Conservation (phyloP, 1,139 yeast genomes). For the Meyerozyma athensensis region DNA sequence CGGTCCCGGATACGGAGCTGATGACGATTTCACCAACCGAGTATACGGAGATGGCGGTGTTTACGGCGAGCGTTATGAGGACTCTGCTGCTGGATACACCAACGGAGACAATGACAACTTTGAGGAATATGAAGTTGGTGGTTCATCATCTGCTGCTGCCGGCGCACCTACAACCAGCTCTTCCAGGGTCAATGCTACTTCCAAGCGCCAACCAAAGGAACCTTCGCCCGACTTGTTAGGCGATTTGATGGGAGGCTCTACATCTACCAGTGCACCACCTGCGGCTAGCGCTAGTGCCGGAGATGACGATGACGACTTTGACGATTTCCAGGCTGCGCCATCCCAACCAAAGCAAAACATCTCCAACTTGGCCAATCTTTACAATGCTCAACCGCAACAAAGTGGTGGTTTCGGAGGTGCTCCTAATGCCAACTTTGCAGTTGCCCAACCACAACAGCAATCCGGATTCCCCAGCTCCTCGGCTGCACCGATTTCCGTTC, state of each 20-base stretch:
- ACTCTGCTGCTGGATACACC: conserved; percentile 40
- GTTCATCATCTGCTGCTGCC: conserved; percentile 23
- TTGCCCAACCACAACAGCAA: conserved; percentile 18
- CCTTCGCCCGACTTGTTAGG: conserved; percentile 43
- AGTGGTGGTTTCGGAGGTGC: conserved; percentile 7
- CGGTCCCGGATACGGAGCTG: conserved; percentile 36
- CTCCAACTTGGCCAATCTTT: conserved; percentile 39
- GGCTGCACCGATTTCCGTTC: conserved; percentile 23
- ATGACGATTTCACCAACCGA: conserved; percentile 49
- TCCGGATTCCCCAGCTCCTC: too few species aligned
- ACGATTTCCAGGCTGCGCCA: conserved; percentile 86
- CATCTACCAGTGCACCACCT: conserved; percentile 13
- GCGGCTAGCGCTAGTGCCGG: conserved; percentile 18
- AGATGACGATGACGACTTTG: conserved; percentile 86
- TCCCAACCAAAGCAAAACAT: conserved; percentile 29
- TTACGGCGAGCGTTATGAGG: conserved; percentile 65
- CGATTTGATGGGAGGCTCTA: conserved; percentile 48
- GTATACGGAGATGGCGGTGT: conserved; percentile 84
- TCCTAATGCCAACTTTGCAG: conserved; percentile 6
- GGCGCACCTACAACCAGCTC: conserved; percentile 39
- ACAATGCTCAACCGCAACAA: conserved; percentile 21
- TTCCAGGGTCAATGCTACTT: conserved; percentile 35
- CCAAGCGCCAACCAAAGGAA: conserved; percentile 14
- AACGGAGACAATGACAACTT: conserved; percentile 45
- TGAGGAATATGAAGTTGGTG: conserved; percentile 67